Conservation (phyloP, 768 basidiomycete genomes). For the Tulasnella calospora region DNA sequence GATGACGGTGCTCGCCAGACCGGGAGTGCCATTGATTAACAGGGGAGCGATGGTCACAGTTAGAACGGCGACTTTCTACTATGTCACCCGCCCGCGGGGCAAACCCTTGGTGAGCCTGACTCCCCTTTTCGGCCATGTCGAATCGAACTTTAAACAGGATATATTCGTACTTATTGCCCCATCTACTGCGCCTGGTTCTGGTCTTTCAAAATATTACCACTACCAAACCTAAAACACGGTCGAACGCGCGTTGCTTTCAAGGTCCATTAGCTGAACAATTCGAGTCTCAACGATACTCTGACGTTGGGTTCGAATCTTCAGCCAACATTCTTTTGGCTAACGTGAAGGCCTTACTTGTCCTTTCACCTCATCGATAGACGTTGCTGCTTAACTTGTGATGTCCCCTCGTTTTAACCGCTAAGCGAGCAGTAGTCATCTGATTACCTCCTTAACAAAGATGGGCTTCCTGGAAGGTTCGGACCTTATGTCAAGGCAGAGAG, state of each 20-base stretch:
- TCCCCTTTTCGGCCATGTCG: neutral
- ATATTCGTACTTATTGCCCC: neutral
- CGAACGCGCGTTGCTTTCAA: no score
- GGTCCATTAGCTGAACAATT: neutral
- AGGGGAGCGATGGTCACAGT: neutral
- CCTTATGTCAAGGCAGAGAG: neutral
- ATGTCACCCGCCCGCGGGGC: neutral
- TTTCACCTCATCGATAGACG: neutral
- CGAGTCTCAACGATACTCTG: neutral
- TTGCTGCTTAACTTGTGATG: neutral
- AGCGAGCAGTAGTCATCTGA: neutral
- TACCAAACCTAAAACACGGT: neutral
- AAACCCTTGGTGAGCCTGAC: neutral
- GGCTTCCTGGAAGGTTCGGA: neutral
- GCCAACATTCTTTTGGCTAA: no score
- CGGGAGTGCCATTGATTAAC: neutral
- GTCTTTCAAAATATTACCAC: neutral
- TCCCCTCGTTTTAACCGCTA: neutral
- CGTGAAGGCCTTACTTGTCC: neutral
- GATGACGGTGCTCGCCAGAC: neutral
- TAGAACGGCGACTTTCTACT: neutral
- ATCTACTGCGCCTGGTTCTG: neutral
- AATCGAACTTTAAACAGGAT: neutral
- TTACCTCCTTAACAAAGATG: neutral
- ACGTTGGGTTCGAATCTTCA: neutral